Base-by-base conservation (phyloP, 192 early-diverging fungal species). In the Phlyctochytrium planicorne region DNA sequence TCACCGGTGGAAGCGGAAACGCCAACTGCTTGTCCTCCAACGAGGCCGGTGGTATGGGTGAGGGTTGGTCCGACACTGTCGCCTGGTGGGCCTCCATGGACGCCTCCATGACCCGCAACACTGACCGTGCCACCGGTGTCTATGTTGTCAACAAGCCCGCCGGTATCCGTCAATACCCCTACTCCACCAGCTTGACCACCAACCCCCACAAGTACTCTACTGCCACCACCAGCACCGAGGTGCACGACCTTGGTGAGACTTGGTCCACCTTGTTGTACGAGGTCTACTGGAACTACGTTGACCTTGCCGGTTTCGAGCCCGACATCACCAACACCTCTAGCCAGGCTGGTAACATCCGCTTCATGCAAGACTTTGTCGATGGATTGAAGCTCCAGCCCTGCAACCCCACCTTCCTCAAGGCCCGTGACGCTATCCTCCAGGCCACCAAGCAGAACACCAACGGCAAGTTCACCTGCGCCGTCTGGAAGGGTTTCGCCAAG, bases 181-280 rank as follows among this genome's bases (percentile, higher is more conserved):
- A 90, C 80, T 85, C 87, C 52, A 88, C 89, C 47, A 69, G 34
- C 71, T 23, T 78, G 60, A 65, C 65, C 25, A 70, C 60, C 35
- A 82, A 82, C 65, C 57, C 73, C 24, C 53, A 60, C 72, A 67
- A 16, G 30, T 82, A 70, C 74, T 61, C 79, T 47, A 60, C 66
- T 62, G 33, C 71, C 35, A 27, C 65, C 2, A 53, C 33, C n/a
- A 64, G 61, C 62, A 47, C 69, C 32, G 82, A 84, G 50, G 84
- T 84, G 12, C 87, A 90, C 64, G 61, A 50, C 17, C 75, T 87
- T 34, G 88, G 88, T 60, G 82, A 83, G 50, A 64, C 88, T 37
- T 90, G 88, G 86, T 78, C 82, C 20, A 63, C 70, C 40, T 80
- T 88, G 53, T 75, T 87, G 47, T 78, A 77, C 67, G 88, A 89